phyloP scores from a whole-genome alignment of 805 yeast genomes.

The Candida tammaniensis region DNA sequence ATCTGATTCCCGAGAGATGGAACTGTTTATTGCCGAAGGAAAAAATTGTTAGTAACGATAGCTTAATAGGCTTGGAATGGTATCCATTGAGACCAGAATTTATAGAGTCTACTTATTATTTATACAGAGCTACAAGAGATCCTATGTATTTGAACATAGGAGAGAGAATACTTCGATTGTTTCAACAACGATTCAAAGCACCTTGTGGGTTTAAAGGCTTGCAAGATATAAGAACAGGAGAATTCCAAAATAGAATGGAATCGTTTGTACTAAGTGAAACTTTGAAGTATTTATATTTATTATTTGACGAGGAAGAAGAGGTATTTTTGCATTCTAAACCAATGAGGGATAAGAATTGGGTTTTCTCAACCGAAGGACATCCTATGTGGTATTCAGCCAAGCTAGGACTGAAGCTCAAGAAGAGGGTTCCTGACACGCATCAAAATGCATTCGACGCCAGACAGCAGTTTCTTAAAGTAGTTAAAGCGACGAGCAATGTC shows the following conservation, averaged over 20 bases:
- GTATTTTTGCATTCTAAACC: constrained; percentile 28
- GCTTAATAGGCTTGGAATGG: constrained; percentile 67
- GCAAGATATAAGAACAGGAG: constrained; percentile 62
- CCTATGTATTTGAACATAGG: constrained; percentile 82
- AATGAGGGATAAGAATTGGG: constrained; percentile 45
- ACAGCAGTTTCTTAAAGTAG: too few species aligned
- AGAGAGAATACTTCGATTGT: constrained; percentile 54
- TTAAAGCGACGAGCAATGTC: too few species aligned
- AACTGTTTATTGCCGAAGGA: constrained; percentile 21
- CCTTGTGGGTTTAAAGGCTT: constrained; percentile 82
- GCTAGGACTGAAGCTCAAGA: background rate
- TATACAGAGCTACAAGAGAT: constrained; percentile 81
- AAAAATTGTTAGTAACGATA: constrained; percentile 7
- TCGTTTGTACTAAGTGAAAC: constrained; percentile 88
- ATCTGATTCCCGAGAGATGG: constrained; percentile 91
- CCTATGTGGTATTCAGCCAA: constrained; percentile 62
- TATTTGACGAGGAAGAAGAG: constrained; percentile 68
- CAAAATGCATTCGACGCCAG: too few species aligned
- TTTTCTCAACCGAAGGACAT: constrained; percentile 88
- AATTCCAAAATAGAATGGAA: constrained; percentile 80
- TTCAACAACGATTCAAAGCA: constrained; percentile 50
- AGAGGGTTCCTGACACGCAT: background rate
- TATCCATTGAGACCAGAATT: constrained; percentile 92
- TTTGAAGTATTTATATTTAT: constrained; percentile 72
- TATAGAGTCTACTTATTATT: constrained; percentile 80